Conservation (phyloP, 306 rosid genomes). For the Gynostemma pentaphyllum region DNA sequence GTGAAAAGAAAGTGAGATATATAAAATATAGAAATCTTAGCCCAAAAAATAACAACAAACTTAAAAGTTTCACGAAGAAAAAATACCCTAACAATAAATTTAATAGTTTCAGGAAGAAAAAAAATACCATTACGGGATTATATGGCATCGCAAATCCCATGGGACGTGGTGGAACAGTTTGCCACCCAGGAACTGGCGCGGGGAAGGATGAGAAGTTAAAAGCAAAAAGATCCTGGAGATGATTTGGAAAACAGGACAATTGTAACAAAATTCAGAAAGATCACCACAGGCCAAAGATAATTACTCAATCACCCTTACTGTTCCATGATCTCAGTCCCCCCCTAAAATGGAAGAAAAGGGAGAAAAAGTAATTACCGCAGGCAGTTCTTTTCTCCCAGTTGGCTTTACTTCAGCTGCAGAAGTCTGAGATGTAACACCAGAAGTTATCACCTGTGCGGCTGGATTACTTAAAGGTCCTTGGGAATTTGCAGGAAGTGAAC, state of each 20-base stretch:
- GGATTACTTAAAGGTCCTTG: slow-evolving; percentile 40
- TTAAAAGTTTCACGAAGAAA: slow-evolving; percentile 17
- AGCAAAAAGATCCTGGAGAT: slow-evolving; percentile 63
- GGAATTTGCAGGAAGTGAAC: slow-evolving; percentile 22
- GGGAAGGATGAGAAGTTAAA: slow-evolving; percentile 39
- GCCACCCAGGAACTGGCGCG: slow-evolving; percentile 69
- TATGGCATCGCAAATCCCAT: slow-evolving; percentile 56
- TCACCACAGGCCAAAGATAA: neutral
- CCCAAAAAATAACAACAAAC: slow-evolving; percentile 11
- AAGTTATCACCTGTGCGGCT: slow-evolving; percentile 27
- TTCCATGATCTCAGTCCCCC: no score
- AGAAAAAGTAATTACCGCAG: slow-evolving; percentile 41
- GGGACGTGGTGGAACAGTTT: slow-evolving; percentile 53
- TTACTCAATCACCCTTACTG: no score
- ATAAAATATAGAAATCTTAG: slow-evolving; percentile 12
- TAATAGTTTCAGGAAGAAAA: slow-evolving; percentile 17
- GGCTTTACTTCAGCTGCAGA: slow-evolving; percentile 37
- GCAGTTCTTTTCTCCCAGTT: slow-evolving; percentile 59
- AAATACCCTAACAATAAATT: slow-evolving; percentile 35
- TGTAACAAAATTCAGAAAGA: slow-evolving; percentile 17
- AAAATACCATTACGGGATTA: slow-evolving; percentile 46
- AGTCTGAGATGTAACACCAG: slow-evolving; percentile 32
- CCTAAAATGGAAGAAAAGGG: neutral
- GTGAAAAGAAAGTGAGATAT: slow-evolving; percentile 11
- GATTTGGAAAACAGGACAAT: slow-evolving; percentile 12